Percentiles rank a stretch among this genome's conserved stretches.
phyloP scores from a whole-genome alignment of 495 filamentous ascomycete species.

The Aspergillus haitiensis region DNA sequence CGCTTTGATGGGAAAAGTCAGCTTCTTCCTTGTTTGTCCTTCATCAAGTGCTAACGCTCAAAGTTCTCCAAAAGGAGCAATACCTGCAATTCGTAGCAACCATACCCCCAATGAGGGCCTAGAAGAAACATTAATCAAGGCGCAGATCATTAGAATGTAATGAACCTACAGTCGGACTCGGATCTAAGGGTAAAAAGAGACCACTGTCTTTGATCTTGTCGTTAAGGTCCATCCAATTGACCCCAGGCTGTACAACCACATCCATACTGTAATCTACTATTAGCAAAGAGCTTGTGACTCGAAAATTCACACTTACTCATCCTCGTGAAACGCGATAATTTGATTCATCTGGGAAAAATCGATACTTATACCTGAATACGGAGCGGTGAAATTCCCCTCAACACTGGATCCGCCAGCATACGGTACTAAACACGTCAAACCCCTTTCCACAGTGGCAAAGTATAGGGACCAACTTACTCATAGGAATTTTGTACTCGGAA shows the following conservation, averaged over 20 bases:
- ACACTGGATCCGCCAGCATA: constrained; percentile 78
- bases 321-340: constrained; percentile 68
- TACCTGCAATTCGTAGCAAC: constrained; percentile 71
- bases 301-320: constrained; percentile 44
- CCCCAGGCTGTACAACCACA: constrained; percentile 19
- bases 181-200: constrained; percentile 83
- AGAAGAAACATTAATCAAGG: not conserved
- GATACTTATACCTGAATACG: constrained; percentile 75
- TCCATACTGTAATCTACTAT: constrained; percentile 15
- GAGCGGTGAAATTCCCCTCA: constrained; percentile 77
- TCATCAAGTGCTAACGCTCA: not conserved
- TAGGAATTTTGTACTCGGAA: constrained; percentile 71
- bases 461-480: constrained; percentile 34
- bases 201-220: constrained; percentile 63
- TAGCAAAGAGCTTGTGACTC: not conserved
- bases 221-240: constrained; percentile 65
- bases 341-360: constrained; percentile 81
- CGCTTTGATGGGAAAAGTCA: constrained; percentile 30
- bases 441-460: not conserved
- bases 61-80: not conserved
- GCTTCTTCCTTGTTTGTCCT: constrained; percentile 27
- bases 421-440: constrained; percentile 37
- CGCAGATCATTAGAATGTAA: not conserved
- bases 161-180: constrained; percentile 44
- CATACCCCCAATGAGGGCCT: constrained; percentile 78